Evolutionary conservation across 805 yeast genomes (phyloP).

Genomic region (Tetrapisispora taiwanensis): DNA sequence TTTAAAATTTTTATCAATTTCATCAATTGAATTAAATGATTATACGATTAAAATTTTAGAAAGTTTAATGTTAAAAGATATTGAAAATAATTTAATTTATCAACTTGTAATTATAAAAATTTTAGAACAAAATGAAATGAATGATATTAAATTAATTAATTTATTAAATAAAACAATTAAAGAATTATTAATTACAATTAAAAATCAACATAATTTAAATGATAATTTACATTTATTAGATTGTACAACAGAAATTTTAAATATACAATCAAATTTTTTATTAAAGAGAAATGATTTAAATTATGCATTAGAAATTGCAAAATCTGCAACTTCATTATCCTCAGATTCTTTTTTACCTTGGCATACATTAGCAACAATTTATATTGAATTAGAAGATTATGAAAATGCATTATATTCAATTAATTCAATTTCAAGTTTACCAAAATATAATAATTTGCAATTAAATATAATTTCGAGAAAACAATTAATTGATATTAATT

Average conservation of each 20-base stretch:
- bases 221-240: constrained; percentile 13
- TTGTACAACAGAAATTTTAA: constrained; percentile 20
- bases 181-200: constrained; percentile 8
- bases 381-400: constrained; percentile 17
- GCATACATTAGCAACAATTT: constrained; percentile 22
- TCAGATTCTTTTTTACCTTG: constrained; percentile 27
- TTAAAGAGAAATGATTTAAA: constrained; percentile 18
- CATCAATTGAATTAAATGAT: constrained; percentile 13
- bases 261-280: constrained; percentile 22
- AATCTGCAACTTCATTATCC: constrained; percentile 18
- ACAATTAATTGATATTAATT: constrained; percentile 10
- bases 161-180: constrained; percentile 13
- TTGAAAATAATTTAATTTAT: constrained; percentile 17
- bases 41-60: constrained; percentile 14
- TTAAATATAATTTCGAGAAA: constrained; percentile 4
- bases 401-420: constrained; percentile 21
- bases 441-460: constrained; percentile 15
- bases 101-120: constrained; percentile 19
- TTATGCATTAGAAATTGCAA: constrained; percentile 19
- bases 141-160: constrained; percentile 18
- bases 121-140: constrained; percentile 14
- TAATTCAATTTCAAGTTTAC: constrained; percentile 26
- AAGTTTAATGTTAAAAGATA: constrained; percentile 11
- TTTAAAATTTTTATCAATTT: constrained; percentile 15
- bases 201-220: not conserved